Evolutionary conservation across 495 filamentous ascomycete species (phyloP).

Genomic region (Amphirosellinia nigrospora): DNA sequence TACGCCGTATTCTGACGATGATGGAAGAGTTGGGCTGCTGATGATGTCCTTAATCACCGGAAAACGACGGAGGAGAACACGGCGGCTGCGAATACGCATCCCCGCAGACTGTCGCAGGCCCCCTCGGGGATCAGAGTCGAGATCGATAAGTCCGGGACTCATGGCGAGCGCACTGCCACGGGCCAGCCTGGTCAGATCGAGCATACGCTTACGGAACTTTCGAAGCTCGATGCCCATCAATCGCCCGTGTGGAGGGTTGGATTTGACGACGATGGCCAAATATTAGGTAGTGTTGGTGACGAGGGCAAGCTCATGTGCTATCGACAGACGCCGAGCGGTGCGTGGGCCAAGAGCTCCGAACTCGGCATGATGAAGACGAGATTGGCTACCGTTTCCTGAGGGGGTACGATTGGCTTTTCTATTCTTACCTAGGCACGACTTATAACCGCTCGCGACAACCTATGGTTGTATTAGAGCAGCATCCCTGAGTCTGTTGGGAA

Average conservation of each 20-base stretch:
- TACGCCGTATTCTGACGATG: constrained; percentile 54
- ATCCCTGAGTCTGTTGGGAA: not conserved
- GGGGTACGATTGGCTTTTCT: not conserved
- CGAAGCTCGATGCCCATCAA: constrained; percentile 59
- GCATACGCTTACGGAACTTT: constrained; percentile 55
- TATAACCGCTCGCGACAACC: too few species aligned
- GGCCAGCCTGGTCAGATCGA: constrained; percentile 52
- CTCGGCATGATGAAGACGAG: constrained; percentile 58
- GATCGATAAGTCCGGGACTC: constrained; percentile 57
- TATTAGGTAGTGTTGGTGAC: constrained; percentile 64
- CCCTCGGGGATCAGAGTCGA: constrained; percentile 65
- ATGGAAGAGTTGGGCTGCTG: constrained; percentile 41
- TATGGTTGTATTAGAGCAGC: not conserved
- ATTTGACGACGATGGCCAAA: constrained; percentile 66
- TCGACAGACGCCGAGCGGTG: constrained; percentile 58
- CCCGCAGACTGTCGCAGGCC: constrained; percentile 35
- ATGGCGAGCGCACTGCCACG: constrained; percentile 39
- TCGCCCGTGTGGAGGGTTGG: constrained; percentile 66
- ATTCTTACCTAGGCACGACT: not conserved
- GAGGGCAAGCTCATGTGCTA: constrained; percentile 66
- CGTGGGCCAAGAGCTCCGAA: constrained; percentile 61
- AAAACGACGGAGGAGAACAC: constrained; percentile 31
- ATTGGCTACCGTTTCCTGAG: constrained; percentile 45
- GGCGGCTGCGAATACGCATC: constrained; percentile 27
- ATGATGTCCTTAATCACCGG: constrained; percentile 34